A percentile compares a stretch with the other conserved stretches of the same genome.
Conservation (phyloP, 306 rosid genomes). For the Dryas drummondii region DNA sequence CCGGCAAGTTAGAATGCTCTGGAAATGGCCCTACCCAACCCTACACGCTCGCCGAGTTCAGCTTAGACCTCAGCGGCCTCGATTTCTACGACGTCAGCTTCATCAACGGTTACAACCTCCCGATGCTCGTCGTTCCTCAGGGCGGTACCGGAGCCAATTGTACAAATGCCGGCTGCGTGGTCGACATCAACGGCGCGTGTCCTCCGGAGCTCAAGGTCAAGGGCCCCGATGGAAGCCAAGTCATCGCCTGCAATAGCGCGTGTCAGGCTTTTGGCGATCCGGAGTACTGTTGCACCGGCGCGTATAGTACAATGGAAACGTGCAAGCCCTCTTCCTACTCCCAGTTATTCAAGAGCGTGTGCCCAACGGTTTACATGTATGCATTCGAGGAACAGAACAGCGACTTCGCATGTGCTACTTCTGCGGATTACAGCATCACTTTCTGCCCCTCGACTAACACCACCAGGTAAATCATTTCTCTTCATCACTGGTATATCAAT, state of each 20-base stretch:
- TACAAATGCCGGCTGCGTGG: constrained; percentile 50
- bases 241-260: constrained; percentile 91
- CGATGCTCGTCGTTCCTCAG: constrained; percentile 51
- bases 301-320: constrained; percentile 53
- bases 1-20: constrained; percentile 49
- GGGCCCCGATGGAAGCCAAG: constrained; percentile 14
- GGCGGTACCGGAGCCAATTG: constrained; percentile 65
- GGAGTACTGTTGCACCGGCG: constrained; percentile 84
- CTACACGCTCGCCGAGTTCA: constrained; percentile 63
- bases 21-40: constrained; percentile 51
- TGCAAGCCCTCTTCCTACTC: constrained; percentile 84
- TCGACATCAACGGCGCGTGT: constrained; percentile 55
- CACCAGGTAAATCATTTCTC: constrained; percentile 40
- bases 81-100: constrained; percentile 76
- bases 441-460: constrained; percentile 63
- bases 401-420: constrained; percentile 63
- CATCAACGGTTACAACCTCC: constrained; percentile 82
- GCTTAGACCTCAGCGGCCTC: constrained; percentile 44
- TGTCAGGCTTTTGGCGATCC: constrained; percentile 69
- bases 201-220: constrained; percentile 53
- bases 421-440: constrained; percentile 56
- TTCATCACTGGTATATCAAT: not conserved
- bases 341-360: constrained; percentile 59
- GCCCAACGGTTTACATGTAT: constrained; percentile 90
- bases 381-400: constrained; percentile 85